phyloP scores from a whole-genome alignment of 1,284 basidiomycete species.

The Rhodofomes roseus region DNA sequence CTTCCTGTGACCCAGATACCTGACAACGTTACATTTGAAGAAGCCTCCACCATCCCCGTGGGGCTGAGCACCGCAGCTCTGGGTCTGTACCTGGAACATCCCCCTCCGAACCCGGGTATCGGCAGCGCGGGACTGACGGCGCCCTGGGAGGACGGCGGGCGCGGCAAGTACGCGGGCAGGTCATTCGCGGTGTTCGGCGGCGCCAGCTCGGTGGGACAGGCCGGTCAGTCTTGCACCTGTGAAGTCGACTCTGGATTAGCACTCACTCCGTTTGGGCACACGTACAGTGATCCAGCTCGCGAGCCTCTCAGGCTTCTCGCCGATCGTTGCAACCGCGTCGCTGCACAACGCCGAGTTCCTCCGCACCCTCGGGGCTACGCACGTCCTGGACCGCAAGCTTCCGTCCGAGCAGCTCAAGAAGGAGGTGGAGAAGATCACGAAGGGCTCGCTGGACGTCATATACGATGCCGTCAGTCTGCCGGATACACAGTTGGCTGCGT shows the following conservation, averaged over 20 bases:
- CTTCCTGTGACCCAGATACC: conserved; percentile 2
- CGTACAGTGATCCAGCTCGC: conserved; percentile 49
- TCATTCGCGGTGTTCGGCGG: conserved; percentile 36
- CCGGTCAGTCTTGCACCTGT: not conserved
- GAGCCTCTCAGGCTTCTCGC: conserved; percentile 47
- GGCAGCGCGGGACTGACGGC: conserved; percentile 13
- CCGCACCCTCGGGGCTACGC: conserved; percentile 49
- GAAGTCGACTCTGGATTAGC: no score
- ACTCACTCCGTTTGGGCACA: not conserved
- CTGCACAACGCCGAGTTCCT: conserved; percentile 38
- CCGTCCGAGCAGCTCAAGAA: conserved; percentile 20
- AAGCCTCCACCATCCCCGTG: conserved; percentile 10
- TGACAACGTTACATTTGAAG: not conserved
- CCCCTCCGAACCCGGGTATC: not conserved
- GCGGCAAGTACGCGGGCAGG: conserved; percentile 26
- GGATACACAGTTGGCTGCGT: conserved; percentile 17
- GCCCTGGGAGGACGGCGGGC: conserved; percentile 16
- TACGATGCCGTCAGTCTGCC: conserved; percentile 32
- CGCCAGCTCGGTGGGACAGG: conserved; percentile 36
- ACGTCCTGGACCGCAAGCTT: conserved; percentile 44
- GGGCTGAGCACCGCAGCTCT: conserved; percentile 6
- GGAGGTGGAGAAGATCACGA: conserved; percentile 21
- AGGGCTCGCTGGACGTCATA: conserved; percentile 29
- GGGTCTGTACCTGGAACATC: not conserved
- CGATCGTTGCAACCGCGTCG: conserved; percentile 52